phyloP scores from a whole-genome alignment of 176 grass and related monocot genomes.

The Puccinellia tenuiflora region DNA sequence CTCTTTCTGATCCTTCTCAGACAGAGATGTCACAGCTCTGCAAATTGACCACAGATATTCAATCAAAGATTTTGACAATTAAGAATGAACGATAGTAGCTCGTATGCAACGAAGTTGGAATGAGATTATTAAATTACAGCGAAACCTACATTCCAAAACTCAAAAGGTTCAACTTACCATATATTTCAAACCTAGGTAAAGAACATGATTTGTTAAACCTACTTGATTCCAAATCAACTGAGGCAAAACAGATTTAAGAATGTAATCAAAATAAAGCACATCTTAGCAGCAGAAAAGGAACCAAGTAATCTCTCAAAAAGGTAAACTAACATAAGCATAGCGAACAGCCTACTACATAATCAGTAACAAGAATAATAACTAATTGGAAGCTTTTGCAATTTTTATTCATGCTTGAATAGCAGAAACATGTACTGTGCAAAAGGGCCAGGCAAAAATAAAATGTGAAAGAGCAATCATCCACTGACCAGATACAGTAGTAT shows the following conservation, averaged over 20 bases:
- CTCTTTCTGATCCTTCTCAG: conserved; percentile 45
- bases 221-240: background rate
- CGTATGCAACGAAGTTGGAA: background rate
- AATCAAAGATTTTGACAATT: conserved; percentile 10
- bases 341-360: background rate
- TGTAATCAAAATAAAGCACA: conserved; percentile 13
- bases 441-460: background rate
- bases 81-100: no score
- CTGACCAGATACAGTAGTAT: conserved; percentile 45
- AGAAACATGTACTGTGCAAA: background rate
- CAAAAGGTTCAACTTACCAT: background rate
- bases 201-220: background rate
- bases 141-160: background rate
- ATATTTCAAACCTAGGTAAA: background rate
- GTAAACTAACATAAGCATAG: background rate
- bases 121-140: background rate
- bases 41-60: conserved; percentile 1
- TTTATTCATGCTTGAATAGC: background rate
- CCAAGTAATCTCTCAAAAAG: background rate
- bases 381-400: background rate
- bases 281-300: background rate
- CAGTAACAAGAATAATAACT: background rate
- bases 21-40: conserved; percentile 44
- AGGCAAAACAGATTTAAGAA: conserved; percentile 2
- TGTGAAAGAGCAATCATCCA: conserved; percentile 19